Evolutionary conservation across 306 rosid species (phyloP).

Genomic region (Castanopsis chinensis): DNA sequence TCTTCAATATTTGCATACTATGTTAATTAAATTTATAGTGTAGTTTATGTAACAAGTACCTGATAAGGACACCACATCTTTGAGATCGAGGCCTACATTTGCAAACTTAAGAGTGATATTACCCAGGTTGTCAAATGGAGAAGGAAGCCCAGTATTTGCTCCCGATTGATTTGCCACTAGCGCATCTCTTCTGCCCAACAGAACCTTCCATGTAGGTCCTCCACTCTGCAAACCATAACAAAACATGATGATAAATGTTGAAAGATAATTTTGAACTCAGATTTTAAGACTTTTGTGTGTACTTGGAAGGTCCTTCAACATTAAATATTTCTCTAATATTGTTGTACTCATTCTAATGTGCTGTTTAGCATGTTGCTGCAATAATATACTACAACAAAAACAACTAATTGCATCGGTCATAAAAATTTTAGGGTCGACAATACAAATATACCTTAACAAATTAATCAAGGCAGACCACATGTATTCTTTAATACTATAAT

Average conservation of each 20-base stretch:
- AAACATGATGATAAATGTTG: not conserved
- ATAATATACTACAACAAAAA: too few species aligned
- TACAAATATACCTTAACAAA: too few species aligned
- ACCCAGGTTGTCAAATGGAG: slow-evolving; percentile 50
- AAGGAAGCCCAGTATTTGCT: slow-evolving; percentile 53
- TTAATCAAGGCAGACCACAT: too few species aligned
- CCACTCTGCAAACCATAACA: slow-evolving; percentile 55
- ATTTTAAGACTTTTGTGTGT: too few species aligned
- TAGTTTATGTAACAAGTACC: slow-evolving; percentile 30
- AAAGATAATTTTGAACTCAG: not conserved
- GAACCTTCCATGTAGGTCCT: slow-evolving; percentile 71
- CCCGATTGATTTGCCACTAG: slow-evolving; percentile 50
- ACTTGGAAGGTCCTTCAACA: too few species aligned
- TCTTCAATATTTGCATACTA: too few species aligned
- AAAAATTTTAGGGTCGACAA: too few species aligned
- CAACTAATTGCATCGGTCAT: too few species aligned
- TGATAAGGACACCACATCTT: slow-evolving; percentile 68
- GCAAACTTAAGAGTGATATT: slow-evolving; percentile 46
- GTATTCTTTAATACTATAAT: too few species aligned
- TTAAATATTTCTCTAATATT: too few species aligned
- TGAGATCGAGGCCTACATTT: slow-evolving; percentile 47
- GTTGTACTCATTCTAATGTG: too few species aligned
- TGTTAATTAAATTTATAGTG: not conserved
- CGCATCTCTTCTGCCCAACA: slow-evolving; percentile 79
- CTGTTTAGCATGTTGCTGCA: too few species aligned